Conservation (phyloP, 1,284 basidiomycete genomes). For the Heterobasidion parviporum region DNA sequence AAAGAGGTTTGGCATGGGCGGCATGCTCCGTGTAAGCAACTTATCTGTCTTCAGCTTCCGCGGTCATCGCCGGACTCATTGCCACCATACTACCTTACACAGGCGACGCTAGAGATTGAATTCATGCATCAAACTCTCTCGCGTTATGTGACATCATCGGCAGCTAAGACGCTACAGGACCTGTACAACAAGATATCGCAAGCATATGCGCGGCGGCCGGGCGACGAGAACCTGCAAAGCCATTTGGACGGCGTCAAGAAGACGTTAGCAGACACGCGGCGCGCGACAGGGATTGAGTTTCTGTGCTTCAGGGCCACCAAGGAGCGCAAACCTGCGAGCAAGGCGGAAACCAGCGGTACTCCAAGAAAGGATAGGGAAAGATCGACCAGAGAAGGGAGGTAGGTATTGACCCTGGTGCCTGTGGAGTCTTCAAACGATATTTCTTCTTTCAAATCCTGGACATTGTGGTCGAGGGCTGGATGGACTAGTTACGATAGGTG, state of each 20-base stretch:
- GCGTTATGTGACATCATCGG: conserved; percentile 76
- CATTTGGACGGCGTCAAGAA: conserved; percentile 90
- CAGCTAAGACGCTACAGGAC: conserved; percentile 79
- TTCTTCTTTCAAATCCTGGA: too few species aligned
- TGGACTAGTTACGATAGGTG: background rate
- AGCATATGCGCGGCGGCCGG: conserved; percentile 75
- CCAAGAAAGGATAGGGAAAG: conserved; percentile 9
- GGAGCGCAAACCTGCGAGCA: conserved; percentile 13
- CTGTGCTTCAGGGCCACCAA: conserved; percentile 79
- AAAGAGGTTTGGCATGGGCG: conserved; percentile 91
- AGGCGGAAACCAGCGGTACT: background rate
- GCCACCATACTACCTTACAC: conserved; percentile 3
- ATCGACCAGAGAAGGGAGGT: background rate
- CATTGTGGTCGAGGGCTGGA: too few species aligned
- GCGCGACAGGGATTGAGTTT: conserved; percentile 92
- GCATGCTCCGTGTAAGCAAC: conserved; percentile 79
- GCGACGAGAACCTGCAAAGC: conserved; percentile 77
- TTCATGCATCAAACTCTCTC: conserved; percentile 95
- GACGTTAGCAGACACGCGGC: conserved; percentile 79
- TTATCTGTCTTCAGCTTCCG: conserved; percentile 20
- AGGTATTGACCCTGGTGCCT: background rate
- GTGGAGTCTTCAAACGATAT: background rate
- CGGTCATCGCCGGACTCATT: background rate
- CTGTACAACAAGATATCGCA: conserved; percentile 93
- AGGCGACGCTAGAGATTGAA: conserved; percentile 98